Evolutionary conservation across 805 yeast genomes (phyloP), one percentile per base, ranked within the genome.

Genomic region (Starmera pachycereana): DNA sequence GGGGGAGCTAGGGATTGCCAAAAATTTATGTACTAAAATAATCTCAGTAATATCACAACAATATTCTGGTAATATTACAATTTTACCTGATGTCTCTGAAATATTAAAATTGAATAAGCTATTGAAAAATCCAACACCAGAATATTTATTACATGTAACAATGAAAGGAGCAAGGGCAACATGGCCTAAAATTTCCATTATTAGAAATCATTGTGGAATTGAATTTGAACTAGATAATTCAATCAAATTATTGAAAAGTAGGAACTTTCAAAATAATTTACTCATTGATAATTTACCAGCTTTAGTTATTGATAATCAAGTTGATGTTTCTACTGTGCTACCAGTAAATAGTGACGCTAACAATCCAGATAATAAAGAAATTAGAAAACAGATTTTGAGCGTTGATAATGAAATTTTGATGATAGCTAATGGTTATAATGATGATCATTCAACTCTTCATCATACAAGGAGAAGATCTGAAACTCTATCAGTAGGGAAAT

Each of bases 11-110:
- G 96, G 95, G 12, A 62, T 92, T 12, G 75, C 81, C 33, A 76
- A 79, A 43, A 85, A 83, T 46, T 54, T 82, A 12, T 73, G 85
- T 35, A 77, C 88, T 10, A 87, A 86, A 47, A 47, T 84, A 35
- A 74, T 81, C 34, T 80, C 95, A 1, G 73, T 92, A 4, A 57
- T 92, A 14, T 74, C 89, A 0, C 98, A 92, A 54, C 78, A 79
- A 45, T 92, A 92, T 57, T 79, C 89, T 11, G 99, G 98, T 1
- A 95, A 92, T 57, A 81, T 92, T 32, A 92, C 97, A 1, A 88
- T 92, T 36, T 60, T 94, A 35, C 98, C 97, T 0, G 84, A 82
- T 37, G 66, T 83, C 42, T 64, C 70, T 32, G 60, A 76, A 39
- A 48, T 69, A 28, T 48, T 67, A 1, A 88, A 86, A 45, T 62